Evolutionary conservation across 2,329 filamentous ascomycete species (phyloP).

Genomic region (Stagonosporopsis cucurbitacearum): DNA sequence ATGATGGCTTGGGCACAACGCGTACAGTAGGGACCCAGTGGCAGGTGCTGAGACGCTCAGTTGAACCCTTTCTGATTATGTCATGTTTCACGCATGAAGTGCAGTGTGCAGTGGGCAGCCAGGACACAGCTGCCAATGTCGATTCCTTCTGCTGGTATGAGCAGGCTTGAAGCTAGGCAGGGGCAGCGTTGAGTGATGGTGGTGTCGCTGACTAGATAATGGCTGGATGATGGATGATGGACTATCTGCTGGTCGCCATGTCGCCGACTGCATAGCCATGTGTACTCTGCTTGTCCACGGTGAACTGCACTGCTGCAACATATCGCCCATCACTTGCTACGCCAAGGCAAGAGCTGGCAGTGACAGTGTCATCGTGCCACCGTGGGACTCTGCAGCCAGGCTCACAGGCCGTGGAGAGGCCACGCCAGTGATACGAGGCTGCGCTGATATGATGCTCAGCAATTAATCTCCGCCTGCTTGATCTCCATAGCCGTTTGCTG

Average conservation of each 20-base stretch:
- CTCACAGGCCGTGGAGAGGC: too few species aligned
- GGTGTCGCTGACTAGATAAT: not conserved
- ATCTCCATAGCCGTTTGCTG: slow-evolving; percentile 32
- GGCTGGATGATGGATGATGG: too few species aligned
- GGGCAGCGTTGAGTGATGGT: not conserved
- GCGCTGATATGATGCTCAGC: slow-evolving; percentile 9
- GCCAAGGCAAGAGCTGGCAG: slow-evolving; percentile 13
- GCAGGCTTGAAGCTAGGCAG: not conserved
- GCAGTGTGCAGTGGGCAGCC: not conserved
- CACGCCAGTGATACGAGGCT: not conserved
- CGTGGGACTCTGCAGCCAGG: too few species aligned
- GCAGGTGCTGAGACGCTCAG: not conserved
- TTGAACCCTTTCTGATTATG: not conserved
- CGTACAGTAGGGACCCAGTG: not conserved
- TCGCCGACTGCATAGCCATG: not conserved
- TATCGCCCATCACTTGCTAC: slow-evolving; percentile 10
- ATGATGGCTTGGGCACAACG: not conserved
- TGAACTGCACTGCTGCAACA: slow-evolving; percentile 5
- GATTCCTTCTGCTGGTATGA: not conserved
- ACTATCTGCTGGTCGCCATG: too few species aligned
- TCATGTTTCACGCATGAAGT: not conserved
- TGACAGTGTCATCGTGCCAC: too few species aligned
- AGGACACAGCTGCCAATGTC: not conserved
- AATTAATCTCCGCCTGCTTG: slow-evolving; percentile 24
- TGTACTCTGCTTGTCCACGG: not conserved